phyloP scores from a whole-genome alignment of 1,284 basidiomycete species.

The Pseudozyma flocculosa region DNA sequence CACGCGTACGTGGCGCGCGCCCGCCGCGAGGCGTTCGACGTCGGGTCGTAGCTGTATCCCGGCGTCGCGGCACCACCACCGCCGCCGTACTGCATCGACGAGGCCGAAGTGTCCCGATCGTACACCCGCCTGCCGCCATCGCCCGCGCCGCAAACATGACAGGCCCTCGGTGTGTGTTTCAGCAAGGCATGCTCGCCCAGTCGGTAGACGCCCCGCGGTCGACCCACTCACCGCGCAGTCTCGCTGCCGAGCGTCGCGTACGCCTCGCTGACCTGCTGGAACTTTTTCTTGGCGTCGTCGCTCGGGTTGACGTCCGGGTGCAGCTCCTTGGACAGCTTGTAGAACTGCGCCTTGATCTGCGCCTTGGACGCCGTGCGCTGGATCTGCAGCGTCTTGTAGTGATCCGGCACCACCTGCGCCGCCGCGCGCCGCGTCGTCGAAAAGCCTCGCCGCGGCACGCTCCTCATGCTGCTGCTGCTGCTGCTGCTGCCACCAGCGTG shows the following conservation, averaged over 20 bases:
- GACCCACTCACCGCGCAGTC: slow-evolving; percentile 10
- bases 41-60: slow-evolving; percentile 26
- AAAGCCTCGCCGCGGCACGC: slow-evolving; percentile 6
- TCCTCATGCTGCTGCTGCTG: background rate
- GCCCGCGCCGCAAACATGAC: background rate
- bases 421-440: background rate
- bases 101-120: slow-evolving; percentile 9
- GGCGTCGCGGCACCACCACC: background rate
- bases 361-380: slow-evolving; percentile 36
- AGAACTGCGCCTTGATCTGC: slow-evolving; percentile 57
- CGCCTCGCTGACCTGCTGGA: slow-evolving; percentile 55
- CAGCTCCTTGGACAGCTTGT: slow-evolving; percentile 54
- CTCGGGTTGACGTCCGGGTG: slow-evolving; percentile 54
- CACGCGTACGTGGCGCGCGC: slow-evolving; percentile 53
- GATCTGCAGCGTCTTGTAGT: slow-evolving; percentile 40
- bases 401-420: slow-evolving; percentile 6
- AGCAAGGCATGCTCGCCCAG: too few relatives aligned
- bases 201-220: too few relatives aligned
- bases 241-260: slow-evolving; percentile 47
- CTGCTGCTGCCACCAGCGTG: too few relatives aligned
- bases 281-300: slow-evolving; percentile 49
- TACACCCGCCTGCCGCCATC: slow-evolving; percentile 4
- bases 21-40: slow-evolving; percentile 35
- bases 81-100: background rate
- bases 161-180: background rate